Conservation (phyloP, 129 eudicot genomes). For the Tanacetum coccineum region DNA sequence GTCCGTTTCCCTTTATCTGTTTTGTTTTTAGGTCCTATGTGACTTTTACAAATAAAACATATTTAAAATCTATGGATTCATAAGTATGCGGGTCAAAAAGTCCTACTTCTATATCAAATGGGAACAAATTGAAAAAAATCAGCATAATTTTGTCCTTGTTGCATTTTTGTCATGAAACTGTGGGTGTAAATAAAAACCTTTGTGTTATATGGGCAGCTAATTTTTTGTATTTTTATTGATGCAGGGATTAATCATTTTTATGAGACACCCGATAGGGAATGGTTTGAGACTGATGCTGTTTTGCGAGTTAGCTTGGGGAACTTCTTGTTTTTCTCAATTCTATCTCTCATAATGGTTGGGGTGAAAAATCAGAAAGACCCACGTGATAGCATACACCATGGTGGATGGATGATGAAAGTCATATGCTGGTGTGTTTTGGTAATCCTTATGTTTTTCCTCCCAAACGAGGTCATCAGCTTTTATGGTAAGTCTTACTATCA, state of each 20-base stretch:
- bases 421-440: conserved; percentile 89
- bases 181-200: too few species aligned
- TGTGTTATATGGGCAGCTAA: conserved; percentile 2
- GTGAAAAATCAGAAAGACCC: conserved; percentile 96
- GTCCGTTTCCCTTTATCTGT: too few species aligned
- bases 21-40: not conserved
- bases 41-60: not conserved
- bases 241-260: conserved; percentile 97
- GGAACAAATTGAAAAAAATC: too few species aligned
- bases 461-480: conserved; percentile 82
- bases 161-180: too few species aligned
- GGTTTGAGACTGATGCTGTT: conserved; percentile 99
- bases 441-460: conserved; percentile 86
- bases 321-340: conserved; percentile 77
- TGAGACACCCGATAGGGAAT: conserved; percentile 84
- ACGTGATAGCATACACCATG: conserved; percentile 93
- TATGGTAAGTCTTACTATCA: conserved; percentile 67
- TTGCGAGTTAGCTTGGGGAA: conserved; percentile 98
- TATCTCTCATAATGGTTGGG: conserved; percentile 83
- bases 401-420: conserved; percentile 99
- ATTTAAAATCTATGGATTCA: not conserved
- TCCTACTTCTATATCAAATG: conserved; percentile 7
- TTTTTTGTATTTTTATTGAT: conserved; percentile 9
- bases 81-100: not conserved
- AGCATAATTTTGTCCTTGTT: too few species aligned